Evolutionary conservation across 2,329 filamentous ascomycete species (phyloP).

Genomic region (Ophiostoma tasmaniense): DNA sequence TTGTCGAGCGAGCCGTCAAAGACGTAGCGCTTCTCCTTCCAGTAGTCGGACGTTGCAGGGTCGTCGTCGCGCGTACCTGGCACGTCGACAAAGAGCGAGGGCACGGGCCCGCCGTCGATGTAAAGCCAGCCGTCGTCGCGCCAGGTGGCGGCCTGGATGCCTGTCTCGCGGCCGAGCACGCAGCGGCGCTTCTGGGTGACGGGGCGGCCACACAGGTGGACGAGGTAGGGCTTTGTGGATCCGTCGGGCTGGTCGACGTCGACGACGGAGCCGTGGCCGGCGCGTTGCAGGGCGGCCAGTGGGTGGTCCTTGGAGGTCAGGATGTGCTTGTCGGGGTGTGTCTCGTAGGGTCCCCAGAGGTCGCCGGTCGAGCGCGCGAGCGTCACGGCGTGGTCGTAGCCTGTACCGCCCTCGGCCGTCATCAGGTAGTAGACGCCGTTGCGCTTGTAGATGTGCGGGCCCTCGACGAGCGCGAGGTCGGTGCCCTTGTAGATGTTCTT

Average conservation of each 20-base stretch:
- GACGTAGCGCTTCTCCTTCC: conserved; percentile 40
- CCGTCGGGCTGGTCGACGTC: conserved; percentile 36
- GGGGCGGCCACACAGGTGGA: conserved; percentile 45
- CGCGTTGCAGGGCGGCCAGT: conserved; percentile 41
- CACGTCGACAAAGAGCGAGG: conserved; percentile 44
- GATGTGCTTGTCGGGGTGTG: conserved; percentile 49
- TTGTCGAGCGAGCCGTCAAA: conserved; percentile 38
- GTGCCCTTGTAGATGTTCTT: conserved; percentile 50
- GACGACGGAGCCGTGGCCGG: conserved; percentile 44
- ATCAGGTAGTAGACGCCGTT: conserved; percentile 53
- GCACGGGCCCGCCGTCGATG: conserved; percentile 49
- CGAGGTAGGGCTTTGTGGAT: conserved; percentile 37
- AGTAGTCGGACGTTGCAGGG: conserved; percentile 31
- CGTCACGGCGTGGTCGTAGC: conserved; percentile 51
- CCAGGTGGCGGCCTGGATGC: conserved; percentile 53
- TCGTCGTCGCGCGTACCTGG: conserved; percentile 37
- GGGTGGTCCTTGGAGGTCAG: conserved; percentile 45
- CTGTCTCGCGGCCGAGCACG: conserved; percentile 47
- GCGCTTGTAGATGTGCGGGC: conserved; percentile 50
- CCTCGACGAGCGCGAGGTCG: conserved; percentile 46
- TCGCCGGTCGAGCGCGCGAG: conserved; percentile 39
- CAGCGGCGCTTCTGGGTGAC: conserved; percentile 44
- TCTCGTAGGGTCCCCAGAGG: conserved; percentile 54
- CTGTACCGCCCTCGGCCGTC: conserved; percentile 53
- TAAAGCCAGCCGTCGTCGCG: conserved; percentile 53